Evolutionary conservation across 1,139 yeast genomes (phyloP).

Genomic region (Candida sanyaensis): DNA sequence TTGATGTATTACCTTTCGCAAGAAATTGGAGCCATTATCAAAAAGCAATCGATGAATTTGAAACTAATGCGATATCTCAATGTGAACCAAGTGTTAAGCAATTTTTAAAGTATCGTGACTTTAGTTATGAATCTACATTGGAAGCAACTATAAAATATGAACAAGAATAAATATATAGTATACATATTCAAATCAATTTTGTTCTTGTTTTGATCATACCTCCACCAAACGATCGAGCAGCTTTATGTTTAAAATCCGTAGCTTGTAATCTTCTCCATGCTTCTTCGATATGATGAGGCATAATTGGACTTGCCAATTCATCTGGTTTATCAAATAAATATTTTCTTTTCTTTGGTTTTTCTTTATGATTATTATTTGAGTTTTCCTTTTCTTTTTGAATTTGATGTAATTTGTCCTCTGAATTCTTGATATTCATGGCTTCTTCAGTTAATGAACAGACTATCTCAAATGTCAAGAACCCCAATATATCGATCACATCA

Average conservation of each 20-base stretch:
- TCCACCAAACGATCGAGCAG: conserved; percentile 75
- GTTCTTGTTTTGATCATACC: conserved; percentile 55
- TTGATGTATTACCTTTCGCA: conserved; percentile 37
- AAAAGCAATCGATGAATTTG: conserved; percentile 25
- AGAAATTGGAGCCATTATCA: conserved; percentile 41
- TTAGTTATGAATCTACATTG: conserved; percentile 23
- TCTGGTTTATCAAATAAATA: conserved; percentile 91
- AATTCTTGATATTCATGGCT: conserved; percentile 77
- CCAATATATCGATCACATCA: conserved; percentile 94
- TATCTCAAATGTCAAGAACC: conserved; percentile 93
- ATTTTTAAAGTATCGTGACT: conserved; percentile 38
- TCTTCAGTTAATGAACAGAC: conserved; percentile 94
- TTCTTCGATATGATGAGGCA: conserved; percentile 84
- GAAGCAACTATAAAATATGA: conserved; percentile 2
- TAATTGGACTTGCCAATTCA: conserved; percentile 78
- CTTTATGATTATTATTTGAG: conserved; percentile 22
- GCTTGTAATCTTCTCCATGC: conserved; percentile 87
- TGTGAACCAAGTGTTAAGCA: conserved; percentile 27
- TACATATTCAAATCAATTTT: conserved; percentile 31
- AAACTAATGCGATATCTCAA: conserved; percentile 18
- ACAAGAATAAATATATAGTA: neutral
- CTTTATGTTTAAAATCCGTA: conserved; percentile 59
- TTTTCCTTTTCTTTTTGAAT: conserved; percentile 27
- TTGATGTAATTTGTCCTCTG: conserved; percentile 55
- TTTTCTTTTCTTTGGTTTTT: conserved; percentile 43